These are phyloP conservation scores for Aspergillus steynii DNA, from an alignment of 495 filamentous ascomycete genomes.

Conservation along the genomic window DNA sequence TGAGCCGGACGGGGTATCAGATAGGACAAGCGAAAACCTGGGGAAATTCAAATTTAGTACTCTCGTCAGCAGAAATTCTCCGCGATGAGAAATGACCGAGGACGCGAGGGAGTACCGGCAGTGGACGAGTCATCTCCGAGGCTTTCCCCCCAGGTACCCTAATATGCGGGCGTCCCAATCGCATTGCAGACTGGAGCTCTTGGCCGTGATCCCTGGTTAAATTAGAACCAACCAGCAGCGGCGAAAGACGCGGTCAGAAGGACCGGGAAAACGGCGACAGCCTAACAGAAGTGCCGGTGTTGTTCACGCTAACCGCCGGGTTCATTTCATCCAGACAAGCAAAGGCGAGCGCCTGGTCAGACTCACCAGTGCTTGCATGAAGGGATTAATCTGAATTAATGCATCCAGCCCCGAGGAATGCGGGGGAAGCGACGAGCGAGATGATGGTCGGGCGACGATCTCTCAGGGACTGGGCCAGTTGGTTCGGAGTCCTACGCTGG, in stretches of 20 bases:
- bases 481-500: neutral
- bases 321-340: too few species aligned
- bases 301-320: neutral
- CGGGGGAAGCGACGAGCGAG: neutral
- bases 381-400: neutral
- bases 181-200: neutral
- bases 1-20: neutral
- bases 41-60: neutral
- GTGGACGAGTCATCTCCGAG: neutral
- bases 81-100: neutral
- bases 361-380: neutral
- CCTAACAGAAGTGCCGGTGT: neutral
- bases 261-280: neutral
- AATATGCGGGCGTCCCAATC: neutral
- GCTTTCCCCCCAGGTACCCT: neutral
- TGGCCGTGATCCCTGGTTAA: neutral
- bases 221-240: neutral
- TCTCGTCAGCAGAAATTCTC: neutral
- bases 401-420: conserved; percentile 1
- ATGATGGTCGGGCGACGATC: neutral
- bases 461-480: neutral
- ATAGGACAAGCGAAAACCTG: neutral
- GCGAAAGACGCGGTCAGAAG: neutral
- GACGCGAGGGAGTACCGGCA: too few species aligned
- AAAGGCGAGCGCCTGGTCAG: neutral